Evolutionary conservation across 148 eudicot genomes (phyloP).

Genomic region (Spergularia marina): DNA sequence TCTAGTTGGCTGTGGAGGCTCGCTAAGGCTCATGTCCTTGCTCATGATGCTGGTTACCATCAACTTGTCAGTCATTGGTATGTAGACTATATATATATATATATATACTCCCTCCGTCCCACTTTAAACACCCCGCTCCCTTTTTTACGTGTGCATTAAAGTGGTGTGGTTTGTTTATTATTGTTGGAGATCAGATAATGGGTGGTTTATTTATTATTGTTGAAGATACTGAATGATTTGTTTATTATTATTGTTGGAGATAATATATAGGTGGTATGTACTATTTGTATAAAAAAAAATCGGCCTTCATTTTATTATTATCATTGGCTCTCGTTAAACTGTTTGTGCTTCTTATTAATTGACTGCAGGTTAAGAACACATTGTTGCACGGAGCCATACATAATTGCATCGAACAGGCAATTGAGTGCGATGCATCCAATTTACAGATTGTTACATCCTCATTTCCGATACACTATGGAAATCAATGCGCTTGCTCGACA

Average conservation of each 20-base stretch:
- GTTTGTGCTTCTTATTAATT: not conserved
- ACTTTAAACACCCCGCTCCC: no score
- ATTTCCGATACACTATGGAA: conserved; percentile 81
- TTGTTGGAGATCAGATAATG: no score
- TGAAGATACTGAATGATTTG: no score
- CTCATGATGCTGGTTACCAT: conserved; percentile 40
- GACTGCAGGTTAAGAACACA: conserved; percentile 45
- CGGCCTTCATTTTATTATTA: no score
- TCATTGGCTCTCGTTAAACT: no score
- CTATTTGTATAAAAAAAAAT: not conserved
- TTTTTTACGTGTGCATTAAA: no score
- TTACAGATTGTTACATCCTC: conserved; percentile 58
- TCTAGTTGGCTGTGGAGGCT: conserved; percentile 35
- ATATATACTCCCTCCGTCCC: no score
- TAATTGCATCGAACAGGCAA: conserved; percentile 64
- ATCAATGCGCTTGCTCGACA: conserved; percentile 41
- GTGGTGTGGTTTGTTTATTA: no score
- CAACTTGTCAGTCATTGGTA: conserved; percentile 47
- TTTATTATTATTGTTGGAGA: no score
- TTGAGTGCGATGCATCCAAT: conserved; percentile 78
- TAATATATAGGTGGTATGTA: no score
- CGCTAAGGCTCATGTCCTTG: conserved; percentile 35
- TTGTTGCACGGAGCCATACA: conserved; percentile 64
- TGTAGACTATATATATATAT: not conserved
- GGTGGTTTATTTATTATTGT: no score